Conservation (phyloP, 2,329 filamentous ascomycete species). For the Epichloe bromicola region DNA sequence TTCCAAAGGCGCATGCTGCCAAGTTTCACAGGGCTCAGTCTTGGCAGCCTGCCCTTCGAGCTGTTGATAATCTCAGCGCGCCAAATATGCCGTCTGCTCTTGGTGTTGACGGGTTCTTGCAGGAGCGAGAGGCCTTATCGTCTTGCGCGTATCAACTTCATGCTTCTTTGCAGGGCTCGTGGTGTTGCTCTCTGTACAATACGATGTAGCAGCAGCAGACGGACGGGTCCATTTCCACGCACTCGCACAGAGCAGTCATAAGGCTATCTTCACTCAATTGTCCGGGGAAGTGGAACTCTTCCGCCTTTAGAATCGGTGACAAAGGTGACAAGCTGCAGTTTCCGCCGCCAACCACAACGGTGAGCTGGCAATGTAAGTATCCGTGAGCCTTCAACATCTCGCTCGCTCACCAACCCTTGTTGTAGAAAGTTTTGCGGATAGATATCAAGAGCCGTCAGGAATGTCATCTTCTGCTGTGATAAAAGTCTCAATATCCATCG, state of each 20-base stretch:
- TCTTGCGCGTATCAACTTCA: not conserved
- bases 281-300: not conserved
- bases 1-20: not conserved
- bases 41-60: not conserved
- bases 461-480: not conserved
- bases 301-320: not conserved
- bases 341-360: not conserved
- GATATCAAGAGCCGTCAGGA: not conserved
- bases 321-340: not conserved
- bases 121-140: not conserved
- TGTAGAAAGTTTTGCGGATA: not conserved
- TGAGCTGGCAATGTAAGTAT: constrained; percentile 4
- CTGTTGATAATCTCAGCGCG: not conserved
- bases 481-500: not conserved
- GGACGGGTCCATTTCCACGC: not conserved
- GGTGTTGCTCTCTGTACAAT: not conserved
- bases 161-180: not conserved
- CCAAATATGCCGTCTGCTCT: not conserved
- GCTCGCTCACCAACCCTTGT: not conserved
- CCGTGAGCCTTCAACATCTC: not conserved
- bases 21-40: not conserved
- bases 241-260: not conserved
- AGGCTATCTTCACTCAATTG: not conserved
- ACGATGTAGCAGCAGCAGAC: not conserved
- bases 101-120: constrained; percentile 1